Evolutionary conservation across 2,329 filamentous ascomycete species (phyloP).

Genomic region (Reticulascus tulasneorum): DNA sequence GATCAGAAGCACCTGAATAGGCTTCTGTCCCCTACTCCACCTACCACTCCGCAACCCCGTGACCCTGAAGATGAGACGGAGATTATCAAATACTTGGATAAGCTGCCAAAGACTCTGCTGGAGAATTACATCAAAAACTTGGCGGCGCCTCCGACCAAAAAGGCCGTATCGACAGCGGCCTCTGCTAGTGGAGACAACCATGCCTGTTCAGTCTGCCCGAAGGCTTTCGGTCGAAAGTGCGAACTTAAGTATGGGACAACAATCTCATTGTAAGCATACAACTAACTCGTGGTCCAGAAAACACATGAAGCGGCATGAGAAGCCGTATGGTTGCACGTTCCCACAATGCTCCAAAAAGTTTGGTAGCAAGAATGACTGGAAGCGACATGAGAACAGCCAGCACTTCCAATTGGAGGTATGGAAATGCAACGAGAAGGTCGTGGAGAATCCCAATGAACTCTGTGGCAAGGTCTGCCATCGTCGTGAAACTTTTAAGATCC

Average conservation of each 20-base stretch:
- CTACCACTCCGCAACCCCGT: too few species aligned
- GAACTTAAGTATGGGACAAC: slow-evolving; percentile 55
- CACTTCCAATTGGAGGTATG: slow-evolving; percentile 70
- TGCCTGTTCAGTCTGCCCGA: slow-evolving; percentile 32
- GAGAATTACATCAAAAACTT: slow-evolving; percentile 23
- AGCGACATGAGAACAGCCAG: slow-evolving; percentile 79
- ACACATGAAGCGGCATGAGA: slow-evolving; percentile 75
- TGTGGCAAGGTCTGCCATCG: slow-evolving; percentile 60
- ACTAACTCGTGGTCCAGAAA: slow-evolving; percentile 53
- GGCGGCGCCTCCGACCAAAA: slow-evolving; percentile 9
- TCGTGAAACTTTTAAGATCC: slow-evolving; percentile 55
- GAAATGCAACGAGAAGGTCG: slow-evolving; percentile 53
- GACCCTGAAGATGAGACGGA: slow-evolving; percentile 1
- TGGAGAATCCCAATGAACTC: slow-evolving; percentile 7
- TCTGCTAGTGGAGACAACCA: not conserved
- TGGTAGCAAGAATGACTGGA: slow-evolving; percentile 94
- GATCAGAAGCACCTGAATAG: too few species aligned
- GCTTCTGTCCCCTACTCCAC: too few species aligned
- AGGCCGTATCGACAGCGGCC: slow-evolving; percentile 6
- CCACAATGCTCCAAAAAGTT: slow-evolving; percentile 66
- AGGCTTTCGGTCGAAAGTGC: slow-evolving; percentile 45
- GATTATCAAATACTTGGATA: slow-evolving; percentile 18
- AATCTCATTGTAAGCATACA: not conserved
- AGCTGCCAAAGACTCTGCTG: slow-evolving; percentile 27
- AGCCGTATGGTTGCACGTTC: slow-evolving; percentile 80